Evolutionary conservation across 768 basidiomycete species (phyloP).

Genomic region (Naganishia vishniacii): DNA sequence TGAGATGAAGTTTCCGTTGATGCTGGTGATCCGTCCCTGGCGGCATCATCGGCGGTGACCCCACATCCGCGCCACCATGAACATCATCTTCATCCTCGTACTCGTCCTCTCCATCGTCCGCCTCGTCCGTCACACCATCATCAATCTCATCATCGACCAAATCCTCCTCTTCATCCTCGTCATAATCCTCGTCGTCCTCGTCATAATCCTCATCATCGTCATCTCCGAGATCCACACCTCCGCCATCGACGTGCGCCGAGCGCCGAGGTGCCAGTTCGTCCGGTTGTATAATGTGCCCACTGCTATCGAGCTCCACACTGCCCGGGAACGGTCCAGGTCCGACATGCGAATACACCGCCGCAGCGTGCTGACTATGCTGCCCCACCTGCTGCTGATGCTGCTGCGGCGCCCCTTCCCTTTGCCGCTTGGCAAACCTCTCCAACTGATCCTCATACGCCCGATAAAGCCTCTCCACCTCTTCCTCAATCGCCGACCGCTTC

Average conservation of each 20-base stretch:
- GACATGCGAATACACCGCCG: slow-evolving; percentile 84
- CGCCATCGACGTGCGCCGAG: slow-evolving; percentile 37
- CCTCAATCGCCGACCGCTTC: slow-evolving; percentile 97
- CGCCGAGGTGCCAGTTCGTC: slow-evolving; percentile 48
- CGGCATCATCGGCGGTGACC: too few relatives aligned
- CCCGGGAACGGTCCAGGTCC: slow-evolving; percentile 98
- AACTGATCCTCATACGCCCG: slow-evolving; percentile 99
- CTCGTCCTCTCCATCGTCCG: slow-evolving; percentile 56
- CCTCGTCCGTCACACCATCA: slow-evolving; percentile 53
- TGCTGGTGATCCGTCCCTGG: slow-evolving; percentile 55
- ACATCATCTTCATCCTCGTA: too few relatives aligned
- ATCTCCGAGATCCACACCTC: slow-evolving; percentile 50
- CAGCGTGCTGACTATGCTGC: slow-evolving; percentile 56
- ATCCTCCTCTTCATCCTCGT: slow-evolving; percentile 36
- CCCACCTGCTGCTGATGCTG: slow-evolving; percentile 48
- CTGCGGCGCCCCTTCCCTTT: slow-evolving; percentile 79
- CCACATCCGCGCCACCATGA: too few relatives aligned
- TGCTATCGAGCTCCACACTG: slow-evolving; percentile 91
- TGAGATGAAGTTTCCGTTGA: too few relatives aligned
- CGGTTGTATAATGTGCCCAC: slow-evolving; percentile 62
- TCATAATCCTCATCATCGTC: slow-evolving; percentile 47
- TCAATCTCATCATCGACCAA: slow-evolving; percentile 58
- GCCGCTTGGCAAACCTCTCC: slow-evolving; percentile 86
- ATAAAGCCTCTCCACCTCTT: slow-evolving; percentile 99
- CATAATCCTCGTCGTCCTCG: slow-evolving; percentile 42